Conservation (phyloP, 1,139 yeast species). For the Taphrina betulina region DNA sequence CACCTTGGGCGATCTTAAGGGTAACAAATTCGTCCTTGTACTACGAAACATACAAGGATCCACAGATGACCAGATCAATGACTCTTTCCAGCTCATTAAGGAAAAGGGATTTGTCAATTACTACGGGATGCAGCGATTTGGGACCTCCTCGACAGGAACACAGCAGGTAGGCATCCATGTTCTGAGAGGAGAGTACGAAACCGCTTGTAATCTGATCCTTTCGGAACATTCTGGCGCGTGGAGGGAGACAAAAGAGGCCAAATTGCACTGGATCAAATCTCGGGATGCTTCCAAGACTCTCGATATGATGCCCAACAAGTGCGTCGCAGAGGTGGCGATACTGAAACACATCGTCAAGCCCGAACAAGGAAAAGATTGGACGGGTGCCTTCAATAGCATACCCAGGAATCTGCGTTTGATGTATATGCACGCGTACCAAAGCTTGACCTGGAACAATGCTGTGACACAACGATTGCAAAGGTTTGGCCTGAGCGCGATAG, state of each 20-base stretch:
- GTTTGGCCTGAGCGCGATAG: slow-evolving; percentile 67
- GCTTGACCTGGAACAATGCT: slow-evolving; percentile 88
- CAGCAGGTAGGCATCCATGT: slow-evolving; percentile 77
- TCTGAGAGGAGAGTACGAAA: slow-evolving; percentile 71
- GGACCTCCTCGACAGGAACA: slow-evolving; percentile 89
- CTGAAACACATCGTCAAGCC: slow-evolving; percentile 54
- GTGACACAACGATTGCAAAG: slow-evolving; percentile 73
- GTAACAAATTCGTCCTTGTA: slow-evolving; percentile 84
- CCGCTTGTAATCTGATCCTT: slow-evolving; percentile 72
- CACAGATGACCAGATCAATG: slow-evolving; percentile 48
- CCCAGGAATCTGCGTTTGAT: slow-evolving; percentile 89
- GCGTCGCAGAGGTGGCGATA: slow-evolving; percentile 79
- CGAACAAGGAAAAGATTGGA: slow-evolving; percentile 53
- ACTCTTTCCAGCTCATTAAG: slow-evolving; percentile 59
- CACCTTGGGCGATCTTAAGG: slow-evolving; percentile 76
- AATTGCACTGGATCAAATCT: slow-evolving; percentile 73
- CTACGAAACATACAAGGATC: slow-evolving; percentile 50
- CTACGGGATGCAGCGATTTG: slow-evolving; percentile 96
- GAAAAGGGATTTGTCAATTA: slow-evolving; percentile 83
- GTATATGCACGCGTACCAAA: slow-evolving; percentile 97
- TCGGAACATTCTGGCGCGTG: slow-evolving; percentile 72
- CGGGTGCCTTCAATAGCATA: slow-evolving; percentile 68
- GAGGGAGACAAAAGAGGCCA: slow-evolving; percentile 37
- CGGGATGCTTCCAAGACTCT: slow-evolving; percentile 64
- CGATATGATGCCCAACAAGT: slow-evolving; percentile 76